Evolutionary conservation across 2,329 filamentous ascomycete genomes (phyloP).

Genomic region (Aspergillus sp.): DNA sequence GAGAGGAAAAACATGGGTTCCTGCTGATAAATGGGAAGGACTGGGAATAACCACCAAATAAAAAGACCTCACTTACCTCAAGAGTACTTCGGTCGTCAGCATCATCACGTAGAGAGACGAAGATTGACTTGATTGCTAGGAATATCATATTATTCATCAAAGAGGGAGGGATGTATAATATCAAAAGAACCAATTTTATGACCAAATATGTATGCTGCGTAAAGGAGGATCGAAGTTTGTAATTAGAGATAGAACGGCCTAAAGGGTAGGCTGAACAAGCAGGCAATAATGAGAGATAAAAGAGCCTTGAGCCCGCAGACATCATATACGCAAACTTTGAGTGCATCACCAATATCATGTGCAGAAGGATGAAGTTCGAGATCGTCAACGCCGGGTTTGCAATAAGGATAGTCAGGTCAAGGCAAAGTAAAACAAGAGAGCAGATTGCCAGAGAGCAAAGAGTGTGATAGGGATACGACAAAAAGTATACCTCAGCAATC

Average conservation of each 20-base stretch:
- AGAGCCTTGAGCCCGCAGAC: background rate
- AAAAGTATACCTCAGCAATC: conserved; percentile 18
- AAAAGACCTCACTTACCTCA: too few species aligned
- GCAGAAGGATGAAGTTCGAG: conserved; percentile 18
- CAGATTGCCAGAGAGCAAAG: conserved; percentile 7
- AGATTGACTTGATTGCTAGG: too few species aligned
- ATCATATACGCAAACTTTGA: background rate
- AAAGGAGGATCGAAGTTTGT: background rate
- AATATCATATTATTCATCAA: background rate
- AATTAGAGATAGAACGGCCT: background rate
- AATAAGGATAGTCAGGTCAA: conserved; percentile 22
- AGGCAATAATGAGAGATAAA: background rate
- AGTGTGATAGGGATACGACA: conserved; percentile 9
- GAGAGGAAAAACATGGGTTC: too few species aligned
- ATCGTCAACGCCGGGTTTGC: conserved; percentile 32
- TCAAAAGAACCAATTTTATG: background rate
- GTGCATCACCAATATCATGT: background rate
- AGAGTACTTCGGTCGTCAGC: too few species aligned
- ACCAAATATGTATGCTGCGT: background rate
- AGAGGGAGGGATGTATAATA: background rate
- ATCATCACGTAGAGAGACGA: too few species aligned
- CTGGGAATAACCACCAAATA: too few species aligned
- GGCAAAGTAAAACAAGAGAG: conserved; percentile 7
- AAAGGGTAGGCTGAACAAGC: background rate
- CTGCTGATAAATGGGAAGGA: too few species aligned